Conservation (phyloP, 2,329 filamentous ascomycete genomes). For the Fusarium siculi region DNA sequence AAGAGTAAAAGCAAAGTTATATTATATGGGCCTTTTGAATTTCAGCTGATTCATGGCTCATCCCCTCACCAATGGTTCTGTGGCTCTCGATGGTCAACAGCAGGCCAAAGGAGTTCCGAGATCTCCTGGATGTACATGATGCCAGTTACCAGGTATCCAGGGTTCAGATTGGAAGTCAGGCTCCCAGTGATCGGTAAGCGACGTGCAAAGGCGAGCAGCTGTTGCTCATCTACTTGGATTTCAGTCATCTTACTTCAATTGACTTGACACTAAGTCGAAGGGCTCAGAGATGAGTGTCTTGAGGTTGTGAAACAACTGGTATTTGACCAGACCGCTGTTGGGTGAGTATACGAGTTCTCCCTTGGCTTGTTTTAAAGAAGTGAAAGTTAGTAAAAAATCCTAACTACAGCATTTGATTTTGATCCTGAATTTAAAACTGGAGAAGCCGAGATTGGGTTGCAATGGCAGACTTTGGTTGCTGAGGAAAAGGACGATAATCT, state of each 20-base stretch:
- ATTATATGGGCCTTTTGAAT: background rate
- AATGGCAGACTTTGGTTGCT: conserved; percentile 16
- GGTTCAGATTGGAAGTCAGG: conserved; percentile 15
- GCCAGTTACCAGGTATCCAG: conserved; percentile 2
- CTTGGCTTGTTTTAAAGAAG: background rate
- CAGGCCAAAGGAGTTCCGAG: background rate
- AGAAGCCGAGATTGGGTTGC: conserved; percentile 30
- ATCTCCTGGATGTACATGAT: conserved; percentile 7
- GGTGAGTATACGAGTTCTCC: background rate
- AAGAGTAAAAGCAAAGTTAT: conserved; percentile 12
- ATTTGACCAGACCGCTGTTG: background rate
- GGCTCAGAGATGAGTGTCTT: conserved; percentile 12
- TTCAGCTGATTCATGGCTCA: background rate
- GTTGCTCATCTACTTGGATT: background rate
- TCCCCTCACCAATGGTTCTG: background rate
- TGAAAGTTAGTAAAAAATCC: background rate
- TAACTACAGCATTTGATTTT: background rate
- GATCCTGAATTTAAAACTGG: background rate
- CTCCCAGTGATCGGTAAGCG: conserved; percentile 17
- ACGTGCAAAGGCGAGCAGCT: background rate
- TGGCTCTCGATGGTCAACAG: background rate
- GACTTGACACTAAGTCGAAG: background rate
- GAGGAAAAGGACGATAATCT: conserved; percentile 12
- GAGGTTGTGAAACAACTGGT: background rate
- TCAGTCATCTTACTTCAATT: background rate